Conservation (phyloP, 257 asterid genomes). For the Anisodus acutangulus region DNA sequence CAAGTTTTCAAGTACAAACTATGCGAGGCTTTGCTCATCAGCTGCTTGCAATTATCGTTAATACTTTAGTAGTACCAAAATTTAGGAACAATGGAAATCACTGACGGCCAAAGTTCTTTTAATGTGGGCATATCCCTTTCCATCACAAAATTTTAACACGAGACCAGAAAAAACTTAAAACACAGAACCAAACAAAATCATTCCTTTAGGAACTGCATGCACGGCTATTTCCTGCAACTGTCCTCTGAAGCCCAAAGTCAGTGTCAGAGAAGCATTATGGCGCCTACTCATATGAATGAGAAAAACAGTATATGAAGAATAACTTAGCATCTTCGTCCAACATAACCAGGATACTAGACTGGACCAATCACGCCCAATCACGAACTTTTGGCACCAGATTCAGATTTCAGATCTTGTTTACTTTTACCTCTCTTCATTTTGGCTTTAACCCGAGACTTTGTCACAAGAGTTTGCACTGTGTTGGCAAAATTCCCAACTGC, state of each 20-base stretch:
- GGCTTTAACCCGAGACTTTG: constrained; percentile 84
- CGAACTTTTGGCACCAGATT: constrained; percentile 44
- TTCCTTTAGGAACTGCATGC: background rate
- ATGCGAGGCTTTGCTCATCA: background rate
- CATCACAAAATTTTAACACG: background rate
- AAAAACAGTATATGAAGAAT: constrained; percentile 3
- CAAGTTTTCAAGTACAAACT: constrained; percentile 6
- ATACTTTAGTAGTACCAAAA: background rate
- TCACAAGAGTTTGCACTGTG: constrained; percentile 88
- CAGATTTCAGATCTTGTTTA: constrained; percentile 67
- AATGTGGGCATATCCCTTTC: background rate
- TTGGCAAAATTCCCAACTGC: constrained; percentile 88
- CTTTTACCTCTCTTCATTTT: constrained; percentile 77
- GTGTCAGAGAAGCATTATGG: constrained; percentile 12
- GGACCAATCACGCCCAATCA: constrained; percentile 34
- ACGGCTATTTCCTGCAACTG: constrained; percentile 22
- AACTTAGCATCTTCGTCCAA: constrained; percentile 29
- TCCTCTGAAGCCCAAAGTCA: constrained; percentile 30
- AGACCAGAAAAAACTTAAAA: background rate
- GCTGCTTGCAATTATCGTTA: background rate
- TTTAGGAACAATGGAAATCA: constrained; percentile 21
- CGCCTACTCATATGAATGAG: constrained; percentile 16
- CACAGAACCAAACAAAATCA: constrained; percentile 20
- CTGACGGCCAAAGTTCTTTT: background rate
- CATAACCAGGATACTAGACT: constrained; percentile 2